phyloP scores from a whole-genome alignment of 1,139 yeast species.

The Pichia sp. region DNA sequence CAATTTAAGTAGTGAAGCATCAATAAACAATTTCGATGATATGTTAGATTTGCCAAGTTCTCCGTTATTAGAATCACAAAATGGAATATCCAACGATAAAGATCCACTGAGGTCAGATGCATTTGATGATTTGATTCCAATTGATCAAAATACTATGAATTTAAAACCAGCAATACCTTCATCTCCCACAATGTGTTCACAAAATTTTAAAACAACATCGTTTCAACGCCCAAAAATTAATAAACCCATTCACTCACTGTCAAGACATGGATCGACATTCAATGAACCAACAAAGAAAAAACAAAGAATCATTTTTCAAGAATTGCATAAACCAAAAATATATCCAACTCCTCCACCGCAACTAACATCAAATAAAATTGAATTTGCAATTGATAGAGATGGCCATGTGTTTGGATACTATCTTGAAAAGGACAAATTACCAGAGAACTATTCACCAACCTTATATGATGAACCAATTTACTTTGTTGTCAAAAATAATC shows the following conservation, averaged over 20 bases:
- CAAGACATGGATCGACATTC: slow-evolving; percentile 17
- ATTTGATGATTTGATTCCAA: slow-evolving; percentile 10
- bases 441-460: slow-evolving; percentile 24
- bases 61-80: slow-evolving; percentile 11
- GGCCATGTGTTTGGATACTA: slow-evolving; percentile 30
- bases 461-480: slow-evolving; percentile 29
- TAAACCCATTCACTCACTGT: slow-evolving; percentile 12
- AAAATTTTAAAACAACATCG: not conserved
- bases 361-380: slow-evolving; percentile 3
- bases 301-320: slow-evolving; percentile 8
- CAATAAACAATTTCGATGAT: not conserved
- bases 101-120: slow-evolving; percentile 11
- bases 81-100: not conserved
- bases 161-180: slow-evolving; percentile 9
- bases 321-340: not conserved
- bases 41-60: slow-evolving; percentile 17
- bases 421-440: slow-evolving; percentile 24
- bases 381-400: slow-evolving; percentile 29
- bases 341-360: not conserved
- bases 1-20: slow-evolving; percentile 8
- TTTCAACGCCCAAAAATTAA: slow-evolving; percentile 10
- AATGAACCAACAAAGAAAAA: slow-evolving; percentile 16
- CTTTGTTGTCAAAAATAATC: slow-evolving; percentile 25
- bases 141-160: not conserved
- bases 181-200: slow-evolving; percentile 11